Evolutionary conservation across 805 yeast species (phyloP).

Genomic region (Suhomyces sp.): DNA sequence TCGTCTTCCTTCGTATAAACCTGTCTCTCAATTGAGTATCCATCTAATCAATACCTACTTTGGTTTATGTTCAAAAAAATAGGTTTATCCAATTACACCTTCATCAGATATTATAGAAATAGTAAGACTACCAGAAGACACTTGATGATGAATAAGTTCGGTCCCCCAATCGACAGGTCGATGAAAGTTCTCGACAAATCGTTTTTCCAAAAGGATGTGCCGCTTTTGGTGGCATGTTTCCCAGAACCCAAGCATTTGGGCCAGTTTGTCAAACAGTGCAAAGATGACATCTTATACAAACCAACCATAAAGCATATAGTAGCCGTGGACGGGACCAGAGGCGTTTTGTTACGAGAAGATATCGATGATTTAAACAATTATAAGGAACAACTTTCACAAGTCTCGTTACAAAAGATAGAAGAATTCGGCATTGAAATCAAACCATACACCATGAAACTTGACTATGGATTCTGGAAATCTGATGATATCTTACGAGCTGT

Average conservation of each 20-base stretch:
- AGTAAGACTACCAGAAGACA: conserved; percentile 28
- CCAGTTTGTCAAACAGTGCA: conserved; percentile 56
- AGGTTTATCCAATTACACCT: no score
- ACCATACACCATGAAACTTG: conserved; percentile 56
- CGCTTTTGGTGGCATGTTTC: conserved; percentile 66
- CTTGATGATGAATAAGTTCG: conserved; percentile 30
- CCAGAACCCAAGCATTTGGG: conserved; percentile 65
- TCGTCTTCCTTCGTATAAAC: neutral
- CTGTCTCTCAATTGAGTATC: conserved; percentile 2
- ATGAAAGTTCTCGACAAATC: conserved; percentile 67
- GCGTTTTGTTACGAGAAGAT: conserved; percentile 60
- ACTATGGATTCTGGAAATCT: conserved; percentile 81
- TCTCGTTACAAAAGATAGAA: conserved; percentile 46
- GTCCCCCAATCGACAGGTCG: conserved; percentile 68
- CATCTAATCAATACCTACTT: neutral
- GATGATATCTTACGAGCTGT: conserved; percentile 82
- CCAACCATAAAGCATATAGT: conserved; percentile 72
- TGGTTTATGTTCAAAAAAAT: no score
- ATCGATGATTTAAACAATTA: conserved; percentile 38
- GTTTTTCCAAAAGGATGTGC: conserved; percentile 57
- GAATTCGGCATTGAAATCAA: conserved; percentile 47
- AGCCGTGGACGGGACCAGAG: conserved; percentile 40
- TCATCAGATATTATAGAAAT: conserved; percentile 9
- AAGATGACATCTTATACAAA: conserved; percentile 62
- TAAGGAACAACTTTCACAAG: conserved; percentile 35